A percentile compares a stretch with the other conserved stretches of the same genome.
Conservation (phyloP, 179 eudicot species). For the Drosera spatulata region DNA sequence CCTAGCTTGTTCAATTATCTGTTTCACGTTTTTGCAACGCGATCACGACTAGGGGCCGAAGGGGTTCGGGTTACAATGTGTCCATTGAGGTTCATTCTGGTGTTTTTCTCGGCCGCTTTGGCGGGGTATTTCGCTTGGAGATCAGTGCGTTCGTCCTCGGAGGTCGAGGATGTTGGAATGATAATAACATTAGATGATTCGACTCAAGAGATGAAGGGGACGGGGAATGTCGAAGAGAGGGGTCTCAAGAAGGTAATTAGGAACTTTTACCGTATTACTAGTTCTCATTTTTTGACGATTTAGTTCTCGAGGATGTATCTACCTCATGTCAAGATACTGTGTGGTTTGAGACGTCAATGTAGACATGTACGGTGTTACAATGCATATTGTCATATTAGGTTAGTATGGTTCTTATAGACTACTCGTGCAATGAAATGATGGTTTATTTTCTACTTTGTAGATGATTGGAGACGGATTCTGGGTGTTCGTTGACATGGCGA, state of each 20-base stretch:
- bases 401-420: too few species aligned
- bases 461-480: constrained; percentile 45
- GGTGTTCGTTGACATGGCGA: constrained; percentile 79
- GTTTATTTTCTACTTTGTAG: constrained; percentile 16
- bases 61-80: constrained; percentile 29
- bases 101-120: constrained; percentile 64
- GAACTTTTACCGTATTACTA: neutral
- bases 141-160: constrained; percentile 27
- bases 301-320: too few species aligned
- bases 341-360: too few species aligned
- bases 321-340: too few species aligned
- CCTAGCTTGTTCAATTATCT: too few species aligned
- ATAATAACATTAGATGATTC: constrained; percentile 14
- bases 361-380: too few species aligned
- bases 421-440: too few species aligned
- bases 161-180: constrained; percentile 2
- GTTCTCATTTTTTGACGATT: too few species aligned
- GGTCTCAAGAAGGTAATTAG: constrained; percentile 29
- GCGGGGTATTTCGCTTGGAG: constrained; percentile 76
- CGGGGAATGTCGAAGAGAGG: constrained; percentile 11
- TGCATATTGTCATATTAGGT: too few species aligned
- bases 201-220: constrained; percentile 7
- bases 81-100: constrained; percentile 65
- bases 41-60: neutral
- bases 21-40: too few species aligned